Conservation (phyloP, 2,329 filamentous ascomycete species). For the Aspergillus thermomutatus region DNA sequence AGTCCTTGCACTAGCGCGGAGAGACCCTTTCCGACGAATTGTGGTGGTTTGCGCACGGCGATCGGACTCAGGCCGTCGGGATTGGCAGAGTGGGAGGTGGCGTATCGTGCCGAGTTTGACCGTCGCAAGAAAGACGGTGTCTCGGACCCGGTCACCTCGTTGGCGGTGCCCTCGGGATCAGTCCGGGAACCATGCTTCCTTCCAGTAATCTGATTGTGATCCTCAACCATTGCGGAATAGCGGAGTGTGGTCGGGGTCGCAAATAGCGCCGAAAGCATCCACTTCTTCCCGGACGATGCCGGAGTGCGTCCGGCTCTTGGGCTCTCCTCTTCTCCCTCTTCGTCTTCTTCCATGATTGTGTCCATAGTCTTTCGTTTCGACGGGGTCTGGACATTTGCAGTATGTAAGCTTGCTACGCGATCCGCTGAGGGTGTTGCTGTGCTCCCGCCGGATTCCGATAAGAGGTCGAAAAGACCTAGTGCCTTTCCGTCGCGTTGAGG, state of each 20-base stretch:
- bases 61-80: constrained; percentile 35
- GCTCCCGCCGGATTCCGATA: constrained; percentile 40
- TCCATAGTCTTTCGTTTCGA: constrained; percentile 30
- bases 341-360: constrained; percentile 27
- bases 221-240: constrained; percentile 39
- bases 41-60: constrained; percentile 32
- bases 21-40: constrained; percentile 38
- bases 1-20: constrained; percentile 38
- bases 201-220: constrained; percentile 20
- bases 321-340: constrained; percentile 23
- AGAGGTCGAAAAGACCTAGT: constrained; percentile 47
- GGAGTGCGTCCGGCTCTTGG: constrained; percentile 35
- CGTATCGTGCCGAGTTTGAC: constrained; percentile 31
- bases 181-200: constrained; percentile 5
- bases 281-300: constrained; percentile 42
- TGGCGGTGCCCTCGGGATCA: constrained; percentile 1
- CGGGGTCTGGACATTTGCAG: constrained; percentile 34
- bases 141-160: constrained; percentile 25
- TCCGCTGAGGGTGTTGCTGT: constrained; percentile 32
- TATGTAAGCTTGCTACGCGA: constrained; percentile 23
- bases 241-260: constrained; percentile 44
- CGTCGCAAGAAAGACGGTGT: constrained; percentile 41
- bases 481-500: constrained; percentile 49
- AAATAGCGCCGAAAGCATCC: constrained; percentile 44
- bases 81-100: constrained; percentile 8